phyloP scores from a whole-genome alignment of 345 rosid species.

The Populus deltoides region DNA sequence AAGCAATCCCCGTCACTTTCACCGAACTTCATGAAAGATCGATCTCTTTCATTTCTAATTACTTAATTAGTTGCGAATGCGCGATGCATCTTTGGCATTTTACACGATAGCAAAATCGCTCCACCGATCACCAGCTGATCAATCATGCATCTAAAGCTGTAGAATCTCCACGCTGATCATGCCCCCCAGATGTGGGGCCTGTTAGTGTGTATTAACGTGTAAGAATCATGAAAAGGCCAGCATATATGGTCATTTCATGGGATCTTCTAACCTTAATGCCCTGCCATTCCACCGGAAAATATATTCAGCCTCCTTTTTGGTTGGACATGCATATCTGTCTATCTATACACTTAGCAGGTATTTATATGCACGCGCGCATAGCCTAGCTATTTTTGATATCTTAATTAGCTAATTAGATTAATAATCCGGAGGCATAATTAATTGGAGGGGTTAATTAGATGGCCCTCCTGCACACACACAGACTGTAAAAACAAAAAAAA shows the following conservation, averaged over 20 bases:
- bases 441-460: too few relatives aligned
- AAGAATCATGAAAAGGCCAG: neutral
- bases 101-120: neutral
- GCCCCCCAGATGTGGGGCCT: neutral
- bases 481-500: too few relatives aligned
- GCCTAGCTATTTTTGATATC: too few relatives aligned
- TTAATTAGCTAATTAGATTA: neutral
- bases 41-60: neutral
- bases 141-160: neutral
- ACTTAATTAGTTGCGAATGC: neutral
- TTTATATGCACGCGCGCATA: too few relatives aligned
- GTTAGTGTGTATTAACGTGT: conserved; percentile 12
- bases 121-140: neutral
- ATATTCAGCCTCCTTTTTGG: neutral
- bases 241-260: conserved; percentile 11
- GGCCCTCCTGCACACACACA: too few relatives aligned
- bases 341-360: too few relatives aligned
- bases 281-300: too few relatives aligned
- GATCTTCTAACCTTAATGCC: conserved; percentile 18
- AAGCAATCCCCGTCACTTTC: conserved; percentile 24
- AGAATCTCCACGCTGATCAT: neutral
- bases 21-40: conserved; percentile 4
- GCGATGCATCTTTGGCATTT: neutral
- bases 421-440: too few relatives aligned
- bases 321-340: neutral